phyloP scores from a whole-genome alignment of 768 basidiomycete species.

The Hirschioporus abietinus region DNA sequence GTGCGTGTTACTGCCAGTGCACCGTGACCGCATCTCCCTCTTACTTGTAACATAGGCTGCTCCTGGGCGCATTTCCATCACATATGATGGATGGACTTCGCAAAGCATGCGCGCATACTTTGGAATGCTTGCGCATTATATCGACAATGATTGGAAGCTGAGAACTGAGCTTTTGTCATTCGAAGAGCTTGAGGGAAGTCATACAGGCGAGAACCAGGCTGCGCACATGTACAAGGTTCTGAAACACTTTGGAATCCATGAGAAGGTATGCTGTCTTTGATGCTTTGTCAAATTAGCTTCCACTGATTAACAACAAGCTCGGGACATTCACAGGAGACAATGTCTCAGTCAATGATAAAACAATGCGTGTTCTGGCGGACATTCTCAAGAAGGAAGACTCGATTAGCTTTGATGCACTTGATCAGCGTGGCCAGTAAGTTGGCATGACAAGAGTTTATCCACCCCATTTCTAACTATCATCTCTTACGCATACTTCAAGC shows the following conservation, averaged over 20 bases:
- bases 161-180: background rate
- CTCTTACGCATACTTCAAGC: background rate
- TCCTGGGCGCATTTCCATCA: background rate
- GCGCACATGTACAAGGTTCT: background rate
- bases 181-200: background rate
- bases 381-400: background rate
- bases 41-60: background rate
- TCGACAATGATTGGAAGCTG: background rate
- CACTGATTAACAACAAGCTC: background rate
- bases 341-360: slow-evolving; percentile 3
- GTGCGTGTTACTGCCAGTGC: background rate
- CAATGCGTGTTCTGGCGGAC: background rate
- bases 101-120: background rate
- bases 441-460: background rate
- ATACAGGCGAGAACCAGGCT: background rate
- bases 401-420: background rate
- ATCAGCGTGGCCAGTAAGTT: background rate
- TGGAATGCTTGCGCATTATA: background rate
- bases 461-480: background rate
- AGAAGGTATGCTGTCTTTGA: background rate
- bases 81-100: slow-evolving; percentile 2
- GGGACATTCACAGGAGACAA: background rate
- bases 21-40: too few species aligned
- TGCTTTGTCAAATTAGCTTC: too few species aligned
- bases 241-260: background rate